Conservation (phyloP, 495 filamentous ascomycete species). For the Eremomyces bilateralis region DNA sequence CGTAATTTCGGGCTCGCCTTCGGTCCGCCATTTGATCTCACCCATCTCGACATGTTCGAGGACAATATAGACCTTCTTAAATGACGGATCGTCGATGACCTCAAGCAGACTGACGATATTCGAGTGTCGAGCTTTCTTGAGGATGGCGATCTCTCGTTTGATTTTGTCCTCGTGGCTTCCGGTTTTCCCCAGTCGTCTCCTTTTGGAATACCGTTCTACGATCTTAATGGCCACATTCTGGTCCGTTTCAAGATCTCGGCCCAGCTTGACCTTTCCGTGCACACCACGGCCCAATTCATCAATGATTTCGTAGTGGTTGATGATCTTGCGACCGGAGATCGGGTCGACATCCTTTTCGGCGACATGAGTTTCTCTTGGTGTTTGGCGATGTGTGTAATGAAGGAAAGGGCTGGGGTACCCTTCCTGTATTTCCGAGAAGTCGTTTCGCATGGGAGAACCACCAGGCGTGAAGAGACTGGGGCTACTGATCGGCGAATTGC, state of each 20-base stretch:
- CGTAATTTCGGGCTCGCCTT: slow-evolving; percentile 58
- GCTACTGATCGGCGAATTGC: slow-evolving; percentile 20
- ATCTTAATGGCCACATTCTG: slow-evolving; percentile 79
- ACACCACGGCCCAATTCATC: slow-evolving; percentile 87
- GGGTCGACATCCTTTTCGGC: slow-evolving; percentile 74
- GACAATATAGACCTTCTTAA: slow-evolving; percentile 95
- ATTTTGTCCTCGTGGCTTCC: slow-evolving; percentile 75
- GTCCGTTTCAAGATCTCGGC: slow-evolving; percentile 39
- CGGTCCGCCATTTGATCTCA: slow-evolving; percentile 82
- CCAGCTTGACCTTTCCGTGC: slow-evolving; percentile 33
- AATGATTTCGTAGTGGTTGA: slow-evolving; percentile 94
- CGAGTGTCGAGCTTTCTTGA: slow-evolving; percentile 92
- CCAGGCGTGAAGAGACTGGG: slow-evolving; percentile 19
- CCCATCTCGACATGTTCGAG: slow-evolving; percentile 84
- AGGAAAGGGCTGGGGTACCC: slow-evolving; percentile 22
- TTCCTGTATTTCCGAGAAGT: no score
- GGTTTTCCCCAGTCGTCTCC: slow-evolving; percentile 61
- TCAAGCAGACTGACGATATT: slow-evolving; percentile 89
- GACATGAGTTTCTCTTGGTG: slow-evolving; percentile 44
- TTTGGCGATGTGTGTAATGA: slow-evolving; percentile 20
- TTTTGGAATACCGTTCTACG: slow-evolving; percentile 84
- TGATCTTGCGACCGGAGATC: slow-evolving; percentile 74
- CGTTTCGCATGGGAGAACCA: background rate
- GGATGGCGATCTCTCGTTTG: slow-evolving; percentile 87
- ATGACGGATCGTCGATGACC: slow-evolving; percentile 88